Evolutionary conservation across 2,329 filamentous ascomycete species (phyloP).

Genomic region (Parastagonospora nodorum): DNA sequence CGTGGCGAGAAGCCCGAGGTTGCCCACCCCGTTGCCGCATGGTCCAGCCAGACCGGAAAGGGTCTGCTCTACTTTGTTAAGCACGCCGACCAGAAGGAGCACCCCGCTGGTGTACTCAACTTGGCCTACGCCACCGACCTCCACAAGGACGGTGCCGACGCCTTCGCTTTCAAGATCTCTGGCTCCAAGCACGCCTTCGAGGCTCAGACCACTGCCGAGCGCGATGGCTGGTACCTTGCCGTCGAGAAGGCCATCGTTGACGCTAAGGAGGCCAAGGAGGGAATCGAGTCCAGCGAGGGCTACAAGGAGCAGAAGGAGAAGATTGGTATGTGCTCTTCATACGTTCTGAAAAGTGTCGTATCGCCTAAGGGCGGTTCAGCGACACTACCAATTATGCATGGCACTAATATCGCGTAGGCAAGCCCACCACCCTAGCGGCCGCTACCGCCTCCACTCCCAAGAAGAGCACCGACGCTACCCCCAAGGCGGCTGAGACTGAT

Average conservation of each 20-base stretch:
- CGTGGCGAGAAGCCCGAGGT: conserved; percentile 85
- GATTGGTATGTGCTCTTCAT: conserved; percentile 57
- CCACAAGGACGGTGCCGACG: conserved; percentile 73
- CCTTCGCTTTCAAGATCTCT: conserved; percentile 84
- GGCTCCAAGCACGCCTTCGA: conserved; percentile 95
- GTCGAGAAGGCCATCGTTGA: conserved; percentile 62
- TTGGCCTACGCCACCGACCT: conserved; percentile 74
- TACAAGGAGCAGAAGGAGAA: conserved; percentile 88
- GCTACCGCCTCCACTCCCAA: conserved; percentile 50
- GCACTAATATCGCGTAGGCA: conserved; percentile 48
- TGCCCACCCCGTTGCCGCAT: conserved; percentile 80
- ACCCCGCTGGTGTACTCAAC: conserved; percentile 81
- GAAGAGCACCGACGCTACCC: conserved; percentile 55
- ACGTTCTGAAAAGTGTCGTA: conserved; percentile 5
- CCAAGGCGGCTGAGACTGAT: conserved; percentile 44
- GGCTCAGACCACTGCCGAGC: conserved; percentile 71
- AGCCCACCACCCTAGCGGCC: conserved; percentile 48
- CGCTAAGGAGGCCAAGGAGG: conserved; percentile 78
- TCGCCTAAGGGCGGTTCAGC: conserved; percentile 25
- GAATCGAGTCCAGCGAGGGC: conserved; percentile 75
- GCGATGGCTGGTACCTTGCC: conserved; percentile 90
- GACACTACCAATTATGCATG: conserved; percentile 40
- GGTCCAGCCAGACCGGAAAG: conserved; percentile 93
- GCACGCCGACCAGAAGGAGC: conserved; percentile 79
- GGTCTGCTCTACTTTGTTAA: conserved; percentile 92